Evolutionary conservation across 2,329 filamentous ascomycete genomes (phyloP).

Genomic region (Phaeomoniella chlamydospora): DNA sequence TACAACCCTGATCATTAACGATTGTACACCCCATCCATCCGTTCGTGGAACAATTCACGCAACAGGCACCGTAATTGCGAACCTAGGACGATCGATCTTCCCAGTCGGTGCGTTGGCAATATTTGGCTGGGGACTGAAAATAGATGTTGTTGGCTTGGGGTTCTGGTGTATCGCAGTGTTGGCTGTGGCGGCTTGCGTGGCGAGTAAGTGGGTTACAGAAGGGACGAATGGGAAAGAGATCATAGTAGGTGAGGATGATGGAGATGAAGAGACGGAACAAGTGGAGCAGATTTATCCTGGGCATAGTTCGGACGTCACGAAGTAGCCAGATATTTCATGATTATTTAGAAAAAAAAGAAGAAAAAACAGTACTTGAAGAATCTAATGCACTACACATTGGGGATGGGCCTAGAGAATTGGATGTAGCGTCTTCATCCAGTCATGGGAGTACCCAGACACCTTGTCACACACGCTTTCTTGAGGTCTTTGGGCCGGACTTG

Average conservation of each 20-base stretch:
- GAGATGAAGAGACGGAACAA: neutral
- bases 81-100: conserved; percentile 48
- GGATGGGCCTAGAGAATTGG: too few species aligned
- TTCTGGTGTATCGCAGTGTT: neutral
- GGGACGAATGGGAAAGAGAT: neutral
- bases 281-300: too few species aligned
- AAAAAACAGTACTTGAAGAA: too few species aligned
- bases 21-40: conserved; percentile 50
- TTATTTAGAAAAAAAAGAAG: too few species aligned
- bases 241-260: neutral
- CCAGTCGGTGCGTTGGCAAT: conserved; percentile 53
- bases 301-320: too few species aligned
- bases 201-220: neutral
- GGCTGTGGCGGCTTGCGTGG: neutral
- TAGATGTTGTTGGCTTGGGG: conserved; percentile 35
- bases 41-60: conserved; percentile 61
- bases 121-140: conserved; percentile 51
- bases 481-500: too few species aligned
- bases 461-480: too few species aligned
- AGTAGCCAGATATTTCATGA: too few species aligned
- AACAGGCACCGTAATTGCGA: conserved; percentile 45
- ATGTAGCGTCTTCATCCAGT: too few species aligned
- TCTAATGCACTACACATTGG: too few species aligned
- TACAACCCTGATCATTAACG: conserved; percentile 60
- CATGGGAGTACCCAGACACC: too few species aligned